Conservation (phyloP, 2,329 filamentous ascomycete species). For the Fusarium nodosum region DNA sequence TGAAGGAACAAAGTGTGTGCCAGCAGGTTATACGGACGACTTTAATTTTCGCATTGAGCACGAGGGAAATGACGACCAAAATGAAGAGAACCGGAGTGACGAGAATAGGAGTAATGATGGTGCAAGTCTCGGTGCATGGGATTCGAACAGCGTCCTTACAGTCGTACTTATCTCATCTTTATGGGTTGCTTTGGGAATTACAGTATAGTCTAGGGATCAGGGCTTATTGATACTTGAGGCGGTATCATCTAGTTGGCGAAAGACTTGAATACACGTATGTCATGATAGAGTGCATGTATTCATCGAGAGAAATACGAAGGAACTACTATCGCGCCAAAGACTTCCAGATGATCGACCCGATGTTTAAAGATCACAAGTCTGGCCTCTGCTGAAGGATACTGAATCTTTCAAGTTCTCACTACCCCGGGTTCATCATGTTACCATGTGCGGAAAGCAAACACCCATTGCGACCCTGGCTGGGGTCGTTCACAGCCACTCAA, state of each 20-base stretch:
- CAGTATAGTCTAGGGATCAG: not conserved
- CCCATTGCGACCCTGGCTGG: not conserved
- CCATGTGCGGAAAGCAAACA: conserved; percentile 29
- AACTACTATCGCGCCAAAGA: not conserved
- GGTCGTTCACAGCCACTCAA: too few species aligned
- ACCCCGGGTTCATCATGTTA: conserved; percentile 25
- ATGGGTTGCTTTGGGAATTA: conserved; percentile 11
- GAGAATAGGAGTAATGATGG: conserved; percentile 23
- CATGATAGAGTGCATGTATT: not conserved
- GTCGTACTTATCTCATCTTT: conserved; percentile 2
- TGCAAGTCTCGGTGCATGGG: conserved; percentile 19
- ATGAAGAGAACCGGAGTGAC: conserved; percentile 2
- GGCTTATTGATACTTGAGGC: not conserved
- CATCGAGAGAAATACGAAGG: not conserved
- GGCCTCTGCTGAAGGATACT: not conserved
- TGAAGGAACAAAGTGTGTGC: conserved; percentile 61
- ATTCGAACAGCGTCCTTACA: not conserved
- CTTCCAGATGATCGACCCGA: not conserved
- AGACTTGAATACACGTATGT: not conserved
- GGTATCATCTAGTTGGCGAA: not conserved
- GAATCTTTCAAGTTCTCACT: conserved; percentile 17
- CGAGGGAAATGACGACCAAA: conserved; percentile 32
- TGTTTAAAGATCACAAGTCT: not conserved
- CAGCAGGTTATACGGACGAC: conserved; percentile 57
- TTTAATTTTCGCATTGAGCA: conserved; percentile 56